phyloP scores from a whole-genome alignment of 805 yeast genomes.

The Sugiyamaella qingdaonensis region DNA sequence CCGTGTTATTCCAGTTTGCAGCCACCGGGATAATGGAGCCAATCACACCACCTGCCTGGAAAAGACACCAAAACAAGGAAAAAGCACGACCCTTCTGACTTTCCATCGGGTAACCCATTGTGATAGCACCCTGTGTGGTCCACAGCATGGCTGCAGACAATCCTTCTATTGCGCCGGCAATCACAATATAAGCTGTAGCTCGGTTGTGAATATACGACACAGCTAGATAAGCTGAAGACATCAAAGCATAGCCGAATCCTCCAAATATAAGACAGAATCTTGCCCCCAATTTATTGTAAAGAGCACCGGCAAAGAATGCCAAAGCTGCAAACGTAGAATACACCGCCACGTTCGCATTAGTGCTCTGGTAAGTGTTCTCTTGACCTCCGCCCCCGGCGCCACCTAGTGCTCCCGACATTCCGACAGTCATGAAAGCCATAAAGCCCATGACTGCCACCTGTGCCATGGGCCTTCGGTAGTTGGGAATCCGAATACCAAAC shows the following conservation, averaged over 20 bases:
- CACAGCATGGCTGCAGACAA: slow-evolving; percentile 50
- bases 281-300: slow-evolving; percentile 47
- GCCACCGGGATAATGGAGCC: slow-evolving; percentile 56
- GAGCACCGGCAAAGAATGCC: slow-evolving; percentile 55
- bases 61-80: slow-evolving; percentile 54
- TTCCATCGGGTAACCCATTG: slow-evolving; percentile 53
- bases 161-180: slow-evolving; percentile 54
- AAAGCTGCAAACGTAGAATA: slow-evolving; percentile 51
- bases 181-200: slow-evolving; percentile 47
- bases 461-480: slow-evolving; percentile 1
- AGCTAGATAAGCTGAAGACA: slow-evolving; percentile 42
- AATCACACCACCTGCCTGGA: slow-evolving; percentile 57
- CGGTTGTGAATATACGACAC: slow-evolving; percentile 40
- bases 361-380: slow-evolving; percentile 2
- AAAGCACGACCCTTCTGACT: slow-evolving; percentile 46
- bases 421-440: slow-evolving; percentile 46
- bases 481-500: slow-evolving; percentile 1
- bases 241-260: slow-evolving; percentile 43
- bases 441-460: slow-evolving; percentile 22
- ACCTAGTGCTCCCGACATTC: slow-evolving; percentile 28
- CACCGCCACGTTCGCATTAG: slow-evolving; percentile 40
- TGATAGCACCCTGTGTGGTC: slow-evolving; percentile 54
- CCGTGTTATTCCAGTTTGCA: slow-evolving; percentile 38
- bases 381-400: slow-evolving; percentile 8
- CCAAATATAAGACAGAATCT: slow-evolving; percentile 41